A percentile compares a stretch with the other conserved stretches of the same genome.
Conservation (phyloP, 2,329 filamentous ascomycete species). For the Thelonectria blattea region DNA sequence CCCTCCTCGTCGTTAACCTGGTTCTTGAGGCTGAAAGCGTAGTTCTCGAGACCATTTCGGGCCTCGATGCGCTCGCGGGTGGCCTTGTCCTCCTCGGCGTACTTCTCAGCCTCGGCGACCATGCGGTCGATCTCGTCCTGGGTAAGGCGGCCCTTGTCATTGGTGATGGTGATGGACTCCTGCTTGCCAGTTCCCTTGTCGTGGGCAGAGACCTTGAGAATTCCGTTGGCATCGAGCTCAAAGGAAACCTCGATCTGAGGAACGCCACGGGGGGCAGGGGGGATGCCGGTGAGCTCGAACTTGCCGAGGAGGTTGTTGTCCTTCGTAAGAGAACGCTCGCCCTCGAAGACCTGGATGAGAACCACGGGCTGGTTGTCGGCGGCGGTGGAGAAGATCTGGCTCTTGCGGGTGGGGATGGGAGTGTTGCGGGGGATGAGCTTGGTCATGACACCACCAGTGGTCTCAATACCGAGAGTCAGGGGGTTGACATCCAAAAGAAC, state of each 20-base stretch:
- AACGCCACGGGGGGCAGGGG: slow-evolving; percentile 91
- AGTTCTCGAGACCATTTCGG: slow-evolving; percentile 97
- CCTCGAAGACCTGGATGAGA: slow-evolving; percentile 94
- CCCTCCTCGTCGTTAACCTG: slow-evolving; percentile 97
- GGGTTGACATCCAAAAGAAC: slow-evolving; percentile 99
- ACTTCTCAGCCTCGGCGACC: slow-evolving; percentile 98
- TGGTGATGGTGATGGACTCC: slow-evolving; percentile 98
- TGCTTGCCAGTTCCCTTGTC: slow-evolving; percentile 99
- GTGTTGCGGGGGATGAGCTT: slow-evolving; percentile 96
- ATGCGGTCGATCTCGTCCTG: slow-evolving; percentile 99
- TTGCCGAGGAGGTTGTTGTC: slow-evolving; percentile 98
- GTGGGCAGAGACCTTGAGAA: slow-evolving; percentile 92
- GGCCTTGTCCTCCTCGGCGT: slow-evolving; percentile 98
- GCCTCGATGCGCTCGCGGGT: slow-evolving; percentile 96
- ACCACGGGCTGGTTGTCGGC: slow-evolving; percentile 97
- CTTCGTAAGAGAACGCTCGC: slow-evolving; percentile 92
- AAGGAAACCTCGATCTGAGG: slow-evolving; percentile 99
- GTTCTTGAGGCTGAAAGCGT: slow-evolving; percentile 99
- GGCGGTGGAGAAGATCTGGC: slow-evolving; percentile 96
- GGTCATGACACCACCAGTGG: slow-evolving; percentile 96
- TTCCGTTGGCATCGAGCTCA: slow-evolving; percentile 97
- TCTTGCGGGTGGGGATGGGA: slow-evolving; percentile 93
- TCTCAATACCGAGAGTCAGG: slow-evolving; percentile 95
- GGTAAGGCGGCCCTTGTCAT: slow-evolving; percentile 97
- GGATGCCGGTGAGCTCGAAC: slow-evolving; percentile 96